Evolutionary conservation across 129 eudicot genomes (phyloP), one percentile per base, ranked within the genome.

Genomic region (Artemisia tridentata): DNA sequence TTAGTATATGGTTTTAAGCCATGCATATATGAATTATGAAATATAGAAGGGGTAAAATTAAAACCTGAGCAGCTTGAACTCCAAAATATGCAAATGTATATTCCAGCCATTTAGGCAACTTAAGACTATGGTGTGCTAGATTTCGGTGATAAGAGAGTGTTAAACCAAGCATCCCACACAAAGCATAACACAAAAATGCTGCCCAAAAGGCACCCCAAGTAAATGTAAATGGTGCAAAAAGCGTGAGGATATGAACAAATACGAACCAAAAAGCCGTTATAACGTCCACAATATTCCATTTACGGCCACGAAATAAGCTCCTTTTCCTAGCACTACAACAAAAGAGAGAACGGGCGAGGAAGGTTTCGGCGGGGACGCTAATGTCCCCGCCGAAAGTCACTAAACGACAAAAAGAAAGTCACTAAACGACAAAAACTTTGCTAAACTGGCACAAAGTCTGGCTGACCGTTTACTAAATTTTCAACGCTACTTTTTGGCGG

Each of bases 81-180:
- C 91, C 95, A 31, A 87, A 75, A 63, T 92, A 88, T 20, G 98
- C 96, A 71, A 82, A 92, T 10, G 81, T 75, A 68, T 92, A 92
- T 71, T 92, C 98, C 0, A 88, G 96, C 96, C 95, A 88, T 78
- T 88, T 92, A 15, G 96, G 96, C 48, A 92, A 77, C 78, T 84
- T 92, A 58, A 88, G 80, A 78, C 95, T 86, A 77, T 81, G 75
- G 69, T 92, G 98, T 53, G 95, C 83, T 61, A 92, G 85, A 73
- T 92, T 84, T 34, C 95, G 81, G 59, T 92, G 98, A 66, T 65
- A 92, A 15, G 96, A 88, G n/a, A 88, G 82, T 21, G 89, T 80
- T 61, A 92, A 56, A 10, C 95, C 98, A 31, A 91, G 63, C 71
- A 84, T 80, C 65, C 91, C 95, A n/a, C 85, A 84, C 31, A 65